Base-by-base conservation (phyloP, 352 stramenopile species). In the Pythium pyrilobum region DNA sequence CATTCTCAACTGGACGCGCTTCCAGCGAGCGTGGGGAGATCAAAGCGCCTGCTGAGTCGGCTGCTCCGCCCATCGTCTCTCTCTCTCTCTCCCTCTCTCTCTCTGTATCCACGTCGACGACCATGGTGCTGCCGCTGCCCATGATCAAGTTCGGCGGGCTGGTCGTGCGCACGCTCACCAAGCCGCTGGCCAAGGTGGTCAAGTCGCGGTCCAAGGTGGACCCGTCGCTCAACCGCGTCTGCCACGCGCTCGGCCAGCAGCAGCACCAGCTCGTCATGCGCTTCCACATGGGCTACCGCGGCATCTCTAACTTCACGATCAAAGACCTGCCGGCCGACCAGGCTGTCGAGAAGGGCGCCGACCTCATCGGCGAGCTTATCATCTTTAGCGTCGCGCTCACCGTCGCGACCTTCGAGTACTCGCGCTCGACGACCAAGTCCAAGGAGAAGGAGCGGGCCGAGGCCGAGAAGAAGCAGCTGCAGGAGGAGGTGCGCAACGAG, bases 131-230 rank as follows among this genome's bases (percentile, higher is more conserved):
- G 36, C 62, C 62, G 66, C 62, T 93, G 57, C 82, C 82, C 29
- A 82, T 93, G 77, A 84, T 93, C 61, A 93, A 93, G 65, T 55
- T 93, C 20, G 82, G 82, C 45, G 82, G 82, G 24, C 67, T 93
- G 50, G 74, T 93, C 70, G 69, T 87, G 27, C 80, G 82, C 52
- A 89, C 82, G 56, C 68, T 90, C 33, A 92, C 82, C 49, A 92
- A 92, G 57, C 84, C 89, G 5, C 76, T 93, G 41, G 87, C 87
- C 18, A 96, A 97, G 53, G 80, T 91, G 41, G 74, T 95, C 58
- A 85, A 97, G 51, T 76, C 91, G 55, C 89, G 88, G 37, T 91
- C 92, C 24, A 97, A 95, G 52, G 68, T 78, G 39, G 69, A 89
- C 29, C 75, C 75, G 18, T 49, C 71, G 29, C 66, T 89, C 23